Conservation (phyloP, 192 early-diverging fungal genomes). For the Glomus cerebriforme region DNA sequence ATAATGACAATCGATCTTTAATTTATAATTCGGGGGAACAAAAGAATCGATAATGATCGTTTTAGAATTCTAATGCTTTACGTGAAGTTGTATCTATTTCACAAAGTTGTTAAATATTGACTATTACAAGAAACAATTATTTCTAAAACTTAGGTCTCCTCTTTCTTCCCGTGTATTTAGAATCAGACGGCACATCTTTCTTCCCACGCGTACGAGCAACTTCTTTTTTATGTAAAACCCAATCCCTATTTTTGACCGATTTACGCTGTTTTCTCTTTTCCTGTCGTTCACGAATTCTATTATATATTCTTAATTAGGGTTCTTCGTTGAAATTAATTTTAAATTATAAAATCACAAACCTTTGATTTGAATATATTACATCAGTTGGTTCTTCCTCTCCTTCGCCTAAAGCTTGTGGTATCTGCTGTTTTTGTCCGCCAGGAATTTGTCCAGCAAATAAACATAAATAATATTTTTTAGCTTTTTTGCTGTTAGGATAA, state of each 20-base stretch:
- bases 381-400: conserved; percentile 50
- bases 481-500: conserved; percentile 95
- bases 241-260: conserved; percentile 81
- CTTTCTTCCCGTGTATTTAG: conserved; percentile 94
- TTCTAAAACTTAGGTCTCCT: conserved; percentile 81
- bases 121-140: neutral
- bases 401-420: conserved; percentile 67
- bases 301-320: neutral
- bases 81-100: neutral
- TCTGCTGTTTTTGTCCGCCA: conserved; percentile 48
- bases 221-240: conserved; percentile 92
- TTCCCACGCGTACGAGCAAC: conserved; percentile 77
- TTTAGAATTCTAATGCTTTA: no score
- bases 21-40: neutral
- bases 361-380: conserved; percentile 27
- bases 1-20: neutral
- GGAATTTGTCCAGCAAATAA: conserved; percentile 89
- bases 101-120: neutral
- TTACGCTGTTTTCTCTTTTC: conserved; percentile 50
- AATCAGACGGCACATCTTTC: conserved; percentile 76
- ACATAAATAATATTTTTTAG: conserved; percentile 96
- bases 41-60: no score
- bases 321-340: conserved; percentile 21
- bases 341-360: conserved; percentile 11
- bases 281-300: conserved; percentile 24